A percentile compares a stretch with the other conserved stretches of the same genome.
These are phyloP conservation scores for Ophiostoma sp. DNA, from an alignment of 2,329 filamentous ascomycete species.

Conservation along the genomic window DNA sequence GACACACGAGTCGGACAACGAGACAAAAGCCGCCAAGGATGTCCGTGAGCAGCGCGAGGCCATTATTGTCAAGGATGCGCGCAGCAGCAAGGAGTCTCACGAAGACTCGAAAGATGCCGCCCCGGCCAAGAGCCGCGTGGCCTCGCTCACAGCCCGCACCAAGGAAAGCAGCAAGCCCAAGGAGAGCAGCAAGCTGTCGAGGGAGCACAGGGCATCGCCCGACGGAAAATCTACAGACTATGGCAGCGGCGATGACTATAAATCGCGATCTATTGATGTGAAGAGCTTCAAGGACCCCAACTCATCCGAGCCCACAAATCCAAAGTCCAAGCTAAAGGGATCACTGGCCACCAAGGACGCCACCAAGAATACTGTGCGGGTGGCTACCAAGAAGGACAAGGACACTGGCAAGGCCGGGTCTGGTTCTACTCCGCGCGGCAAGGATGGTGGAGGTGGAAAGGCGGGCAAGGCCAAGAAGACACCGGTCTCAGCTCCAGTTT, in stretches of 20 bases:
- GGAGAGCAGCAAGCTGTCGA: slow-evolving; percentile 26
- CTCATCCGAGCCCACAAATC: slow-evolving; percentile 11
- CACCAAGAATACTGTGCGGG: not conserved
- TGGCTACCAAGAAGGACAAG: slow-evolving; percentile 4
- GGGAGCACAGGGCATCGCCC: slow-evolving; percentile 24
- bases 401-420: not conserved
- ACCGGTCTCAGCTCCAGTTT: slow-evolving; percentile 18
- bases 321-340: slow-evolving; percentile 15
- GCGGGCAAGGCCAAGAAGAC: slow-evolving; percentile 16
- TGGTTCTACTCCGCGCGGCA: not conserved
- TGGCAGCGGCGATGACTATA: slow-evolving; percentile 3
- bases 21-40: slow-evolving; percentile 24
- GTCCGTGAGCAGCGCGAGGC: slow-evolving; percentile 25
- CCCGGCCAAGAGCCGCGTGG: slow-evolving; percentile 19
- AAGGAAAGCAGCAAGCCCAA: slow-evolving; percentile 25
- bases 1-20: slow-evolving; percentile 18
- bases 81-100: slow-evolving; percentile 19
- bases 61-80: slow-evolving; percentile 22
- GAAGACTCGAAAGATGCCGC: slow-evolving; percentile 14
- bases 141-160: slow-evolving; percentile 20
- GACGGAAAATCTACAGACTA: slow-evolving; percentile 13
- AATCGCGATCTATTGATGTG: slow-evolving; percentile 20
- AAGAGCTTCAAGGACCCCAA: slow-evolving; percentile 13
- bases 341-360: not conserved
- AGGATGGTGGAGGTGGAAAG: not conserved